Percentiles rank a stretch among this genome's conserved stretches.
These are phyloP conservation scores for Monosporascus sp. DNA, from an alignment of 2,329 filamentous ascomycete genomes.

Conservation along the genomic window DNA sequence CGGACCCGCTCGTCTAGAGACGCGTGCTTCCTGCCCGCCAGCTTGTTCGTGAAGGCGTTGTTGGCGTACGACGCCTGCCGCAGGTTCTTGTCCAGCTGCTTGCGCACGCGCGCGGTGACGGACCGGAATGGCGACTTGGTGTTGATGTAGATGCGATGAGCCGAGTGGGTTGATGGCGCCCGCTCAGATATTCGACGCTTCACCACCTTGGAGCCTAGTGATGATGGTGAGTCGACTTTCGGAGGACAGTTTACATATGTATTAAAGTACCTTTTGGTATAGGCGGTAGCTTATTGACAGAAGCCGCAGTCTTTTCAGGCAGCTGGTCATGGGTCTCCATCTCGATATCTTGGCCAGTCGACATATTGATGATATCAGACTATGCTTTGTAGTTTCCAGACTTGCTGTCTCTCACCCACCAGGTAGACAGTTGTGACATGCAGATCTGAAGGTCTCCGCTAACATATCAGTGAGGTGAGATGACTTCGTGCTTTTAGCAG, in stretches of 20 bases:
- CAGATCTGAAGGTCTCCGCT: not conserved
- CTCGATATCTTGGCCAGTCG: not conserved
- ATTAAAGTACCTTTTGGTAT: slow-evolving; percentile 22
- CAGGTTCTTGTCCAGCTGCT: slow-evolving; percentile 52
- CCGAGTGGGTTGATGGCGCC: slow-evolving; percentile 30
- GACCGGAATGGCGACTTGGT: slow-evolving; percentile 62
- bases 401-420: slow-evolving; percentile 9
- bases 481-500: not conserved
- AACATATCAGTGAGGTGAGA: slow-evolving; percentile 4
- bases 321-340: slow-evolving; percentile 10
- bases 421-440: slow-evolving; percentile 7
- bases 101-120: slow-evolving; percentile 58
- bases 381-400: not conserved
- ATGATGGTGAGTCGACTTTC: slow-evolving; percentile 7
- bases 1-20: slow-evolving; percentile 42
- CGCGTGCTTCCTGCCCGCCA: slow-evolving; percentile 42
- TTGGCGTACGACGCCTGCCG: slow-evolving; percentile 26
- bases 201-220: slow-evolving; percentile 40
- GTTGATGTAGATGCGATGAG: slow-evolving; percentile 57
- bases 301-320: slow-evolving; percentile 7
- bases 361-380: not conserved
- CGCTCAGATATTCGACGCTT: slow-evolving; percentile 42
- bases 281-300: slow-evolving; percentile 20
- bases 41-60: slow-evolving; percentile 21
- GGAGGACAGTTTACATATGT: not conserved